Evolutionary conservation across 805 yeast genomes (phyloP), one percentile per base, ranked within the genome.

Genomic region (Candida patagonica): DNA sequence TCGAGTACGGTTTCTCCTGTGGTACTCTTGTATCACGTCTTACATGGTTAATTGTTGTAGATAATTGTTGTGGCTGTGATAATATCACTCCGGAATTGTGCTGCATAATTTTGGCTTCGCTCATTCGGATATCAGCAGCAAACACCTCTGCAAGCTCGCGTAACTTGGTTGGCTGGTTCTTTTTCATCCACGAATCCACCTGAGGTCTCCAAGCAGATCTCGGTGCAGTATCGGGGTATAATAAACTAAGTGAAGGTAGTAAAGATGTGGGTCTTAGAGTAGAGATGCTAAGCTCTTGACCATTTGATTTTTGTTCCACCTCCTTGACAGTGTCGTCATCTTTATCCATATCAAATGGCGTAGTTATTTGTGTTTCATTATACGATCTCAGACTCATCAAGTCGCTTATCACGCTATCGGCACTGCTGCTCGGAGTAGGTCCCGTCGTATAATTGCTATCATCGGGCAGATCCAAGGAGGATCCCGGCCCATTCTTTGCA

Each of bases 171-270:
- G 62, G 60, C 35, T 52, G 56, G 42, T 52, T 51, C 33, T 55
- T 50, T 34, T 56, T 51, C 47, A 60, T 50, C 65, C 65, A 60
- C n/a, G 54, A 42, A 42, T 58, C 61, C 38, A 60, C 33, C 47
- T 60, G 65, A 2, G 62, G 61, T 26, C 63, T 42, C 65, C 65
- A 61, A 9, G 55, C 51, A 16, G 53, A 46, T 16, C 62, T 45
- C 3, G 65, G 64, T 4, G 65, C 65, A 12, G 65, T 61, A 45
- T 61, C 66, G 20, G 66, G 59, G 40, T 56, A 61, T 37, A 61
- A 47, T 37, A 60, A 45, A 26, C 58, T 53, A 15, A 52, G 27
- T 4, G 46, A 40, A 9, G 53, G 44, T 5, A 44, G 32, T 21
- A 30, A 31, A 6, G 46, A 40, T 2, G 47, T 36, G 12, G 49